A percentile compares a stretch with the other conserved stretches of the same genome.
These are phyloP conservation scores for Solanum chacoense DNA, from an alignment of 305 asterid species.

Conservation along the genomic window DNA sequence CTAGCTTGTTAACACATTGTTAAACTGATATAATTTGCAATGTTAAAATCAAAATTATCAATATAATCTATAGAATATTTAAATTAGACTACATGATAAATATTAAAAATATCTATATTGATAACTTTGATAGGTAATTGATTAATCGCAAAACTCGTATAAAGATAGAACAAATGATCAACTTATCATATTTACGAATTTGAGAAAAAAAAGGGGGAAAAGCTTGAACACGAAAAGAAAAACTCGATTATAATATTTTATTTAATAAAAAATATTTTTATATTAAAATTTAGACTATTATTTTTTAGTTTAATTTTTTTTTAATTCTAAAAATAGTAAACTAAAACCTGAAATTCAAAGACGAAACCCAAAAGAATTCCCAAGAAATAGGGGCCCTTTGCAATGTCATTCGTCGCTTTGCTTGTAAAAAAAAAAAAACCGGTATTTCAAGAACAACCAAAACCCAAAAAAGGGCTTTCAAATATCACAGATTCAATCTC, in stretches of 20 bases:
- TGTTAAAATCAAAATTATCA: no score
- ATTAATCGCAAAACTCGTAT: no score
- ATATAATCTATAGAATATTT: no score
- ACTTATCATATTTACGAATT: not conserved
- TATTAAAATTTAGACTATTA: not conserved
- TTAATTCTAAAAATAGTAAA: not conserved
- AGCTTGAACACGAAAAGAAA: not conserved
- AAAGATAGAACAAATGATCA: not conserved
- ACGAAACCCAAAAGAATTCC: not conserved
- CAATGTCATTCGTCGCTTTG: constrained; percentile 21
- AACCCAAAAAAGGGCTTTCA: not conserved
- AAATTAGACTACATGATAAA: not conserved
- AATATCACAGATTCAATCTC: not conserved
- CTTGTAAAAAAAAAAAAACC: constrained; percentile 12
- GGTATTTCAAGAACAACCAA: not conserved
- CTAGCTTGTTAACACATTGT: no score
- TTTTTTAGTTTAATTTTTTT: not conserved
- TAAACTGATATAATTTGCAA: no score
- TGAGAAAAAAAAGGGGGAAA: not conserved
- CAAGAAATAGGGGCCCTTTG: not conserved
- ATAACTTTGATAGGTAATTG: not conserved
- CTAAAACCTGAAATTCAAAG: not conserved
- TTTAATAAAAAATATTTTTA: not conserved
- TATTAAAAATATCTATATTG: no score
- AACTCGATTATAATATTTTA: not conserved